A percentile compares a stretch with the other conserved stretches of the same genome.
These are phyloP conservation scores for Talaromyces adpressus DNA, from an alignment of 495 filamentous ascomycete species.

Conservation along the genomic window DNA sequence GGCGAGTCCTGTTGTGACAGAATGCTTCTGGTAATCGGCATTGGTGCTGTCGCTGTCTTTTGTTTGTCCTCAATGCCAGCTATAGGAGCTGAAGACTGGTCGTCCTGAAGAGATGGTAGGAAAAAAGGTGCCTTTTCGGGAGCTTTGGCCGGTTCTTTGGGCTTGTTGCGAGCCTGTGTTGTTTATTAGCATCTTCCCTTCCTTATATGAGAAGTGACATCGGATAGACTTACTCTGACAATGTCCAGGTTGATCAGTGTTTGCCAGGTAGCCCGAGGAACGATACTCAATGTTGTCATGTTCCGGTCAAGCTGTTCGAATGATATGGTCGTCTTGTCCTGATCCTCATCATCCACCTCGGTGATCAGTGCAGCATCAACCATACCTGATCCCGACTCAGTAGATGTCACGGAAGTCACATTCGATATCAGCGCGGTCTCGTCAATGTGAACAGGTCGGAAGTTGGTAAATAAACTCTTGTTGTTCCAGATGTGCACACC, in stretches of 20 bases:
- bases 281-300: slow-evolving; percentile 80
- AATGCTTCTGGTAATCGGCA: not conserved
- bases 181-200: not conserved
- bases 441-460: slow-evolving; percentile 73
- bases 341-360: slow-evolving; percentile 36
- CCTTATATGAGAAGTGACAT: slow-evolving; percentile 10
- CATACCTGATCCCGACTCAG: slow-evolving; percentile 65
- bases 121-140: slow-evolving; percentile 97
- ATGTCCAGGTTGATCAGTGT: slow-evolving; percentile 82
- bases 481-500: slow-evolving; percentile 95
- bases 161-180: slow-evolving; percentile 76
- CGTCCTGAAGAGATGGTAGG: slow-evolving; percentile 59
- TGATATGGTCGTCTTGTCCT: slow-evolving; percentile 40
- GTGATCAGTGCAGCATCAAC: slow-evolving; percentile 65
- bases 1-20: slow-evolving; percentile 15
- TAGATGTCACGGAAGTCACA: slow-evolving; percentile 63
- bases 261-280: slow-evolving; percentile 90
- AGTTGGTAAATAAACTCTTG: slow-evolving; percentile 76
- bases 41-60: not conserved
- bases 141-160: slow-evolving; percentile 80
- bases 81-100: slow-evolving; percentile 19
- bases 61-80: slow-evolving; percentile 10
- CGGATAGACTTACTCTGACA: slow-evolving; percentile 51
- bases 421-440: slow-evolving; percentile 61
- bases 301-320: slow-evolving; percentile 71